Conservation (phyloP, 78 protist species). For the Creolimax fragrantissima region DNA sequence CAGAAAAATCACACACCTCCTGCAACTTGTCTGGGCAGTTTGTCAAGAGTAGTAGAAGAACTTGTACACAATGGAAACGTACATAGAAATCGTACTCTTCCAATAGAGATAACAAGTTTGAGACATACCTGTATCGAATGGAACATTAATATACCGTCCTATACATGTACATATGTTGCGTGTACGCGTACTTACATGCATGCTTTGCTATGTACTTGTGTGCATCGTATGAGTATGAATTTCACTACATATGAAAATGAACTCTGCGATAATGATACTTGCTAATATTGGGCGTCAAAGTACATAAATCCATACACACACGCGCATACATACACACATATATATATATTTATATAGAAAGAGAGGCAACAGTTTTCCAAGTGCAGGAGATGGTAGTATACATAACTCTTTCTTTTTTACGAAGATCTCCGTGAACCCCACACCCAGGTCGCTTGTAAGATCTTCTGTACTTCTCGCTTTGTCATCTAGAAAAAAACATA, state of each 20-base stretch:
- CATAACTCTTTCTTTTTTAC: neutral
- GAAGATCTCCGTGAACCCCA: constrained; percentile 17
- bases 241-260: too few relatives aligned
- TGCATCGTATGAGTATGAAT: too few relatives aligned
- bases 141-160: too few relatives aligned
- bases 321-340: neutral
- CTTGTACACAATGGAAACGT: constrained; percentile 25
- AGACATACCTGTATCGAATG: neutral
- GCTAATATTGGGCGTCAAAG: too few relatives aligned
- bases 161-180: too few relatives aligned
- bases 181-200: too few relatives aligned
- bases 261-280: too few relatives aligned
- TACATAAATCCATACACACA: neutral
- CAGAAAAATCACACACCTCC: neutral
- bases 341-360: neutral
- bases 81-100: constrained; percentile 24
- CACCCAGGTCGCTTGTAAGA: neutral
- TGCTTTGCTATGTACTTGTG: too few relatives aligned
- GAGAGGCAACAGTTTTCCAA: too few relatives aligned
- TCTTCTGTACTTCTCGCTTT: neutral
- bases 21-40: neutral
- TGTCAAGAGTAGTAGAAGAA: constrained; percentile 26
- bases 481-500: neutral
- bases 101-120: neutral
- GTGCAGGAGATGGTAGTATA: neutral